Conservation (phyloP, 2,329 filamentous ascomycete genomes). For the Pseudopyrenochaeta lycopersici region DNA sequence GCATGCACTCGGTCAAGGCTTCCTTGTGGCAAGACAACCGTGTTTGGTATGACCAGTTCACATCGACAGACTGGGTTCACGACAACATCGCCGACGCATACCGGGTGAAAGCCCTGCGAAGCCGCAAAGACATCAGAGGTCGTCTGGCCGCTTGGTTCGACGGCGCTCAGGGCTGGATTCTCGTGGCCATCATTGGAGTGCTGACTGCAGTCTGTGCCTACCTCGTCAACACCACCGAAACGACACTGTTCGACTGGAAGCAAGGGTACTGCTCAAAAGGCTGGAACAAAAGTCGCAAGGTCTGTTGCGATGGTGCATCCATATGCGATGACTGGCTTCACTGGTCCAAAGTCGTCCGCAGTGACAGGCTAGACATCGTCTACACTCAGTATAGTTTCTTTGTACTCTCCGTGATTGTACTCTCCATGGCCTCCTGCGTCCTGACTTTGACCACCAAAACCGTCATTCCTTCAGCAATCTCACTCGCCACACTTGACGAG, state of each 20-base stretch:
- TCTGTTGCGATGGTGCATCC: constrained; percentile 66
- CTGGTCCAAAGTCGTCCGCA: constrained; percentile 69
- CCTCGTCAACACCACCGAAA: constrained; percentile 86
- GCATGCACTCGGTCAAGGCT: constrained; percentile 70
- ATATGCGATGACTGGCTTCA: constrained; percentile 68
- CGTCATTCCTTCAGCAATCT: constrained; percentile 87
- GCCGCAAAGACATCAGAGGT: constrained; percentile 85
- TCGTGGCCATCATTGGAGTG: constrained; percentile 89
- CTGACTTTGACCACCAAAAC: constrained; percentile 93
- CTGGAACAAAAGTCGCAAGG: constrained; percentile 79
- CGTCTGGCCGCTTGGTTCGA: constrained; percentile 80
- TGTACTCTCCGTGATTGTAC: constrained; percentile 72
- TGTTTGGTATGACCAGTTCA: constrained; percentile 99
- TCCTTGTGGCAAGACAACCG: constrained; percentile 81
- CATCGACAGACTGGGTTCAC: constrained; percentile 97
- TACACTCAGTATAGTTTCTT: constrained; percentile 84
- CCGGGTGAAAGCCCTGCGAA: constrained; percentile 82
- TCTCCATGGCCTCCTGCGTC: constrained; percentile 77
- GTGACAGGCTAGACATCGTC: constrained; percentile 57
- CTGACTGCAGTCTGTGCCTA: constrained; percentile 88
- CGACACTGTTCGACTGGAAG: constrained; percentile 87
- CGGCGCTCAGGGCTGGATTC: constrained; percentile 90
- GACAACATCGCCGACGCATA: constrained; percentile 95
- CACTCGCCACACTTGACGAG: constrained; percentile 88
- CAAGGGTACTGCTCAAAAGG: constrained; percentile 78